These are phyloP conservation scores for Yamadazyma jaroonii DNA, from an alignment of 1,139 yeast species.

Conservation along the genomic window DNA sequence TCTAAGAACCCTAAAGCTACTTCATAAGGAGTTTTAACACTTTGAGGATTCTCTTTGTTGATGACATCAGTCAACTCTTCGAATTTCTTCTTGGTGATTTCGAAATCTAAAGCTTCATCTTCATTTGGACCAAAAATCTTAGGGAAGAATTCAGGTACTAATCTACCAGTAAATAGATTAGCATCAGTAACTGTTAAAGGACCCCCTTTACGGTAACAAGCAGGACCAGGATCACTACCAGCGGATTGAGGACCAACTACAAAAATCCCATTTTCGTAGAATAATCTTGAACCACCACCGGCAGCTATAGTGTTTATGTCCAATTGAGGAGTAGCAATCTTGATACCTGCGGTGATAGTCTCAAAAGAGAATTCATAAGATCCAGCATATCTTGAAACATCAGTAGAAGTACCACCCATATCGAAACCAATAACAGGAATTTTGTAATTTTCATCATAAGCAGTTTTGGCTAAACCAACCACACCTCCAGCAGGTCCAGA, in stretches of 20 bases:
- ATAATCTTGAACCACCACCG: slow-evolving; percentile 55
- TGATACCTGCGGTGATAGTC: slow-evolving; percentile 52
- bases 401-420: slow-evolving; percentile 63
- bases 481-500: slow-evolving; percentile 66
- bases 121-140: slow-evolving; percentile 54
- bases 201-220: slow-evolving; percentile 56
- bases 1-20: slow-evolving; percentile 21
- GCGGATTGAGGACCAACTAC: slow-evolving; percentile 58
- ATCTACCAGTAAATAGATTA: slow-evolving; percentile 48
- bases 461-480: slow-evolving; percentile 52
- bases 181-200: slow-evolving; percentile 59
- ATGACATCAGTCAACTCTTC: slow-evolving; percentile 36
- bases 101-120: slow-evolving; percentile 43
- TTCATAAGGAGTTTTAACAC: slow-evolving; percentile 21
- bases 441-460: slow-evolving; percentile 36
- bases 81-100: slow-evolving; percentile 36
- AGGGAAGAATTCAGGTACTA: slow-evolving; percentile 49
- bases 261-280: slow-evolving; percentile 50
- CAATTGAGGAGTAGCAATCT: slow-evolving; percentile 55
- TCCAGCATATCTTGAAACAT: slow-evolving; percentile 48
- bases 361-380: slow-evolving; percentile 51
- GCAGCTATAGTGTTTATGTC: slow-evolving; percentile 61
- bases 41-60: slow-evolving; percentile 33
- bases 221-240: slow-evolving; percentile 58
- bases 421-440: slow-evolving; percentile 54